These are phyloP conservation scores for Lactarius psammicola DNA, from an alignment of 768 basidiomycete species.

Conservation along the genomic window DNA sequence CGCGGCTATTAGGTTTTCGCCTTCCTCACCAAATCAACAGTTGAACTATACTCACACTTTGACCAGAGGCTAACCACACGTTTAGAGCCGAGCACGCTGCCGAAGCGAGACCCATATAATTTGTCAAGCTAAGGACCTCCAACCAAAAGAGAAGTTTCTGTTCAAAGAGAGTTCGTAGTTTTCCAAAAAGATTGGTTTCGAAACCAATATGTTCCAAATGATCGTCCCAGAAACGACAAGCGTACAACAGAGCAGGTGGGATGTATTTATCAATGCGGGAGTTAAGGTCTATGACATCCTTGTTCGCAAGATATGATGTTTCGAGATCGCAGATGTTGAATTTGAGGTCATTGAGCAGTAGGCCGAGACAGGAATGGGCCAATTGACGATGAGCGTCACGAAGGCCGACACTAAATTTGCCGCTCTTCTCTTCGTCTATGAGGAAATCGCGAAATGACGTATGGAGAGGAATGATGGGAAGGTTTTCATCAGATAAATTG, in stretches of 20 bases:
- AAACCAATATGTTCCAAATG: neutral
- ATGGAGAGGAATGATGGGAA: neutral
- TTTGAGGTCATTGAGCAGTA: neutral
- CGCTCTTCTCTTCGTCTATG: neutral
- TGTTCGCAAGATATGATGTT: neutral
- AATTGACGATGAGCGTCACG: neutral
- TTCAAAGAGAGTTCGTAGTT: neutral
- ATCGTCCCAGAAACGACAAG: slow-evolving; percentile 2
- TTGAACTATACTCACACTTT: neutral
- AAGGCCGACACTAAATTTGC: neutral
- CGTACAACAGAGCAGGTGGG: neutral
- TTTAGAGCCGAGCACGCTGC: neutral
- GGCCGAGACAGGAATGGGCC: neutral
- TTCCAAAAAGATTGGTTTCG: neutral
- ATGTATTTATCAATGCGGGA: neutral
- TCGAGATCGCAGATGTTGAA: slow-evolving; percentile 13
- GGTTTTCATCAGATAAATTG: neutral
- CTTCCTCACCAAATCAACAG: neutral
- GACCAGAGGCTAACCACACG: neutral
- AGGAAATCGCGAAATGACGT: slow-evolving; percentile 3
- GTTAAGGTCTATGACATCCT: neutral
- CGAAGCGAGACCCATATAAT: neutral
- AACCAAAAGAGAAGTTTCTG: neutral
- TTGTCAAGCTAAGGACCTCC: neutral
- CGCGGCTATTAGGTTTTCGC: neutral